A percentile compares a stretch with the other conserved stretches of the same genome.
Conservation (phyloP, 2,329 filamentous ascomycete species). For the Juglanconis juglandina region DNA sequence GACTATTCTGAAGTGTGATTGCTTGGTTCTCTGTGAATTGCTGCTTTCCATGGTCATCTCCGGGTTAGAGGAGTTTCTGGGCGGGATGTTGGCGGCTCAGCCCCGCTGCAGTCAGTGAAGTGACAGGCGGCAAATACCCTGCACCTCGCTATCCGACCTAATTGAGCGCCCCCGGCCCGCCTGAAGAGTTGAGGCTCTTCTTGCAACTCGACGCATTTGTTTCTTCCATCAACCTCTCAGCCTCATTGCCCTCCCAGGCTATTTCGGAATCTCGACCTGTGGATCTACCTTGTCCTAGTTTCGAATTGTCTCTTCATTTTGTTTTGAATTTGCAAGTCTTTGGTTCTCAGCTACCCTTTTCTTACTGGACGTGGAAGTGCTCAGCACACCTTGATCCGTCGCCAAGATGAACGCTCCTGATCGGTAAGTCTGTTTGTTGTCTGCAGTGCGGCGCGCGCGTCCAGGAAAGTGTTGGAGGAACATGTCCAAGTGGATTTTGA, state of each 20-base stretch:
- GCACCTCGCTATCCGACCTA: background rate
- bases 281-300: background rate
- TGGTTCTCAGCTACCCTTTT: background rate
- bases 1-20: background rate
- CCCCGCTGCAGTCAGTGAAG: background rate
- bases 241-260: background rate
- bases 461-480: background rate
- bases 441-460: background rate
- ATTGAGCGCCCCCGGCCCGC: conserved; percentile 4
- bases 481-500: background rate
- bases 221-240: background rate
- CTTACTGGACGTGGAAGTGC: background rate
- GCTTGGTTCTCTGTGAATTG: background rate
- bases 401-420: conserved; percentile 54
- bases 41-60: too few species aligned
- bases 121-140: background rate
- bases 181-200: background rate
- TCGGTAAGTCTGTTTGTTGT: conserved; percentile 38
- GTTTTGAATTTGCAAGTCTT: background rate
- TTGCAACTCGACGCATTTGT: too few species aligned
- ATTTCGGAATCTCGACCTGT: background rate
- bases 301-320: background rate
- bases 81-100: background rate
- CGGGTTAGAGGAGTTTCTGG: background rate
- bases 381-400: background rate